Base-by-base conservation (phyloP, 2,329 filamentous ascomycete species). In the Cercospora janseana region DNA sequence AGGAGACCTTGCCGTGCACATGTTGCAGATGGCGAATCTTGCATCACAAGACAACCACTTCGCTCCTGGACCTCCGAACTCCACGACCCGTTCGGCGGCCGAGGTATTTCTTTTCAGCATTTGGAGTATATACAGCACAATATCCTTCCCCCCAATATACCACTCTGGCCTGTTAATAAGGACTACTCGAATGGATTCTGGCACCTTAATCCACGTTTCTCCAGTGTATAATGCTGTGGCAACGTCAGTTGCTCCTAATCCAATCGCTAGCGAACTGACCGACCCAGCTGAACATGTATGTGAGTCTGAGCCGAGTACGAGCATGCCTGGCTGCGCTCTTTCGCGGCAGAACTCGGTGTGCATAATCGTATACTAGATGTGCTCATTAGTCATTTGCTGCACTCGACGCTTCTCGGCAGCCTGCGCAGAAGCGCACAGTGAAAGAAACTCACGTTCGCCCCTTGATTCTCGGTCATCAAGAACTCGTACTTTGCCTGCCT, bases 181-280 rank as follows among this genome's bases (percentile, higher is more conserved):
- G 6, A 45, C 31, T 7, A 56, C 42, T 4, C 28, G 26, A 1
- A 56, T 44, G 6, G 46, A 51, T 26, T 54, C 54, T 1, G 54
- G 54, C 2, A 56, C 46, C 28, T 41, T 44, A 20, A 50, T 42
- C 54, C 54, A 56, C 8, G 46, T 56, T 40, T 56, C 35, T 4
- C 54, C 54, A 2, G 40, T 26, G 3, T 29, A 16, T 4, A 51
- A 20, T 13, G 50, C 42, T n/a, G 42, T 45, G 50, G 54, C 54
- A 4, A 54, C 47, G 47, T 54, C 54, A 13, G 46, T 47, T 2
- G 46, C 47, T 15, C 51, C 54, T 1, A 56, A 46, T 12, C 54
- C 54, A 18, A 56, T 55, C n/a, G 34, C 40, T 27, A 55, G 13
- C 37, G 40, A 46, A 13, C 53, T 42, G 1, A 50, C 49, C 9